Evolutionary conservation across 345 rosid genomes (phyloP).

Genomic region (Orychophragmus violaceus): DNA sequence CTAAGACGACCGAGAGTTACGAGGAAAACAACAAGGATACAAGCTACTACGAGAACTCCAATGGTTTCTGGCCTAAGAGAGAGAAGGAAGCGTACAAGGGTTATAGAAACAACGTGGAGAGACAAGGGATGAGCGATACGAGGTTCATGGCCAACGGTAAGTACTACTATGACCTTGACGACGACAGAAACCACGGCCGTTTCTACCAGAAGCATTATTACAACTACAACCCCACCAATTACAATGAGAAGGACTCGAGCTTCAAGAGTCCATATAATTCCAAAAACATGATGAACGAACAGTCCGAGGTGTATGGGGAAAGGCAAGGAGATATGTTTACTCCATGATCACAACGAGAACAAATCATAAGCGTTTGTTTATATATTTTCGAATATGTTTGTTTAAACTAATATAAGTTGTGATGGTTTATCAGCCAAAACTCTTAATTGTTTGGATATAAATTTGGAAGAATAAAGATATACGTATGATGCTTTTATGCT

Average conservation of each 20-base stretch:
- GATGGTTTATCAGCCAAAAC: background rate
- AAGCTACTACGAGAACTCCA: constrained; percentile 1
- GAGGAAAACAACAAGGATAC: constrained; percentile 2
- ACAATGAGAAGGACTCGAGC: constrained; percentile 1
- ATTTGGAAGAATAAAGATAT: background rate
- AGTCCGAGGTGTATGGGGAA: constrained; percentile 1
- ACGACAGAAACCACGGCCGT: constrained; percentile 29
- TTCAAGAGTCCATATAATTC: constrained; percentile 8
- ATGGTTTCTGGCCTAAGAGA: constrained; percentile 1
- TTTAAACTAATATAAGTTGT: background rate
- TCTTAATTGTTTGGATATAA: background rate
- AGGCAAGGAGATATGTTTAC: constrained; percentile 15
- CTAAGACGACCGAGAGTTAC: constrained; percentile 21
- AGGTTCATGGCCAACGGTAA: constrained; percentile 36
- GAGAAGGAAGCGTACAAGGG: constrained; percentile 13
- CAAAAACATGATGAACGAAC: constrained; percentile 2
- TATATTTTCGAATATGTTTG: background rate
- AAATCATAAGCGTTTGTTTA: constrained; percentile 19
- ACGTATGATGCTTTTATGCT: constrained; percentile 11
- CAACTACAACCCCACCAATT: constrained; percentile 13
- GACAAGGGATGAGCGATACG: constrained; percentile 35
- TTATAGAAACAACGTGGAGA: constrained; percentile 17
- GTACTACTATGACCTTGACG: constrained; percentile 29
- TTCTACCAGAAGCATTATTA: constrained; percentile 21
- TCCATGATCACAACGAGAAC: constrained; percentile 4